Base-by-base conservation (phyloP, 2,329 filamentous ascomycete species). In the Stagonosporopsis rhizophila region DNA sequence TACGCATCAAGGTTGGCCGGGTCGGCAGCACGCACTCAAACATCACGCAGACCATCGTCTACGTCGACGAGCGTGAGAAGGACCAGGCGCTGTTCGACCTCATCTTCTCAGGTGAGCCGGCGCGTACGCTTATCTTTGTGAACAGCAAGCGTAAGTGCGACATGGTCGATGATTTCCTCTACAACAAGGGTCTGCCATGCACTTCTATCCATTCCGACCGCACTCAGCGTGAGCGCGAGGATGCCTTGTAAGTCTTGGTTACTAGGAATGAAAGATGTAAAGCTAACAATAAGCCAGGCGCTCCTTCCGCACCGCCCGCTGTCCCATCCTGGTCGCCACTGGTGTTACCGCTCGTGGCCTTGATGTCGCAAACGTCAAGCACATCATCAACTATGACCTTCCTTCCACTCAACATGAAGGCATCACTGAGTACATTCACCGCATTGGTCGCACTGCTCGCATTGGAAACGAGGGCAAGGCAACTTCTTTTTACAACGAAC, bases 361-460 rank as follows among this genome's bases (percentile, higher is more conserved):
- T 30, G 93, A 98, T 66, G 89, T 97, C 32, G 86, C 86, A 55
- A 92, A 95, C 62, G 89, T 98, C 6, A 87, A 88, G 80, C 92
- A 96, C 62, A 90, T 99, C 58, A 89, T 99, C 82, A 98, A 99
- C 78, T 98, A 88, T 66, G 93, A 98, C 59, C 80, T 98, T 1
- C 94, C 94, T 0, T 87, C 82, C 5, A 78, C 82, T 39, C 80
- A 86, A 0, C 84, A 94, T 65, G 92, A 92, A n/a, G 94, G 93
- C 2, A 96, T 97, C 52, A 87, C 91, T 44, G 95, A 98, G 74
- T 99, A 98, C 67, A 87, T 90, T 23, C 95, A 99, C 72, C 91
- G 95, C 12, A 98, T 98, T 72, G 95, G 95, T 60, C 93, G 95
- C 58, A 99, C 95, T 65, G 95, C 91, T 51, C 91, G 95, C 49